A percentile compares a stretch with the other conserved stretches of the same genome.
Conservation (phyloP, 164 flowering plant species). For the Akebia trifoliata region DNA sequence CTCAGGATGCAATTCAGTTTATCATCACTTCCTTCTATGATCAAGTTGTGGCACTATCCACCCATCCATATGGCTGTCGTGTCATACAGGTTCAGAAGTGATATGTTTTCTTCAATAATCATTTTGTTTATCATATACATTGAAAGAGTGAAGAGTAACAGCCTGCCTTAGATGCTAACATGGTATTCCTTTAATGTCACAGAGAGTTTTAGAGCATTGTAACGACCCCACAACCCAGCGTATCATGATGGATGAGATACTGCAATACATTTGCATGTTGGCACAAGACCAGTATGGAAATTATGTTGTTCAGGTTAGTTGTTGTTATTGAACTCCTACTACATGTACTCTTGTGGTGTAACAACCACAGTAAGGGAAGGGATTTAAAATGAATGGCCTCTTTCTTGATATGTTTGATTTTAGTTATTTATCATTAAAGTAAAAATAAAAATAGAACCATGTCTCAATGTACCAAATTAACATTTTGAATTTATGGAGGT, state of each 20-base stretch:
- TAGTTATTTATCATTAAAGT: no score
- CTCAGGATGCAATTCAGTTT: constrained; percentile 84
- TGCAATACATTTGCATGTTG: constrained; percentile 70
- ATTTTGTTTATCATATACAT: not conserved
- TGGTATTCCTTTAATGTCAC: constrained; percentile 10
- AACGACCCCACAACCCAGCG: constrained; percentile 67
- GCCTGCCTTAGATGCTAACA: not conserved
- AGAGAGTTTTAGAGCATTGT: constrained; percentile 93
- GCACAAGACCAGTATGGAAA: constrained; percentile 99
- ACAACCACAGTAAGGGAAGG: not conserved
- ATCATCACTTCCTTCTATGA: constrained; percentile 77
- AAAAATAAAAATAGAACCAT: no score
- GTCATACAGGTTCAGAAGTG: constrained; percentile 71
- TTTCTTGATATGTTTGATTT: no score
- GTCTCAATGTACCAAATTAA: no score
- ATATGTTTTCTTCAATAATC: constrained; percentile 1
- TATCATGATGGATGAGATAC: constrained; percentile 88
- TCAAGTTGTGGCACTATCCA: constrained; percentile 88
- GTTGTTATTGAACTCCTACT: not conserved
- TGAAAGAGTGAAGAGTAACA: not conserved
- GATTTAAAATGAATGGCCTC: not conserved
- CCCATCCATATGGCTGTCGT: constrained; percentile 97
- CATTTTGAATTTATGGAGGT: no score
- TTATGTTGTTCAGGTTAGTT: constrained; percentile 94
- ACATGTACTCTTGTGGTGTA: not conserved